Base-by-base conservation (phyloP, 2,329 filamentous ascomycete genomes). In the Pyrenochaeta sp. region DNA sequence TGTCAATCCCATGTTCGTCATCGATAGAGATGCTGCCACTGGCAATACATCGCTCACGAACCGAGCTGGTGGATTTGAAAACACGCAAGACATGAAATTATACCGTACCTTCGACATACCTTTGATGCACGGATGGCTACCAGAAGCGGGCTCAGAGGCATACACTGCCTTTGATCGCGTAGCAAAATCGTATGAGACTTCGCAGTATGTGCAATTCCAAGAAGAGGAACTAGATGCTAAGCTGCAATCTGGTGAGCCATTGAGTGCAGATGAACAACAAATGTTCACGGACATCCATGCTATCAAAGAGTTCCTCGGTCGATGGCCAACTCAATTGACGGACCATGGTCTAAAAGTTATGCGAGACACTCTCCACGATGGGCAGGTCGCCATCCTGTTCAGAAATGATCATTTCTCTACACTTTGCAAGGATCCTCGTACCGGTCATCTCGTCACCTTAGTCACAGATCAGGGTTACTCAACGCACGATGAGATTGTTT, bases 401-500 rank as follows among this genome's bases (percentile, higher is more conserved):
- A 88, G 95, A 27, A 99, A 99, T 69, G 94, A 99, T 72, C 95
- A 99, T 75, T 99, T 99, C 72, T 93, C 92, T 42, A 98, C 94
- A 0, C 78, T 99, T 0, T 97, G 96, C 78, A 92, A 93, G 59
- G 92, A 98, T 68, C 92, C 94, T 0, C 82, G 88, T 44, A 92
- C 89, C 0, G 83, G 87, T 40, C 85, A 91, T 64, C 83, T 98
- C 1, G 86, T 94, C 62, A 92, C 91, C 0, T 81, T 99, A 2
- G 93, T 99, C 13, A 98, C 95, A 0, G 95, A 99, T 73, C 91
- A 92, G 27, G 95, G 95, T 0, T 99, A 96, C 72, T 89, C 90
- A 10, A 86, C 84, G 9, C 92, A 97, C 67, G 90, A 93, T 15
- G 94, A 98, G 74, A 88, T 99, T 12, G 92, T 99, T 0, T 99